Evolutionary conservation across 441 rosid species (phyloP), one percentile per base, ranked within the genome.

Genomic region (Capsella rubella): DNA sequence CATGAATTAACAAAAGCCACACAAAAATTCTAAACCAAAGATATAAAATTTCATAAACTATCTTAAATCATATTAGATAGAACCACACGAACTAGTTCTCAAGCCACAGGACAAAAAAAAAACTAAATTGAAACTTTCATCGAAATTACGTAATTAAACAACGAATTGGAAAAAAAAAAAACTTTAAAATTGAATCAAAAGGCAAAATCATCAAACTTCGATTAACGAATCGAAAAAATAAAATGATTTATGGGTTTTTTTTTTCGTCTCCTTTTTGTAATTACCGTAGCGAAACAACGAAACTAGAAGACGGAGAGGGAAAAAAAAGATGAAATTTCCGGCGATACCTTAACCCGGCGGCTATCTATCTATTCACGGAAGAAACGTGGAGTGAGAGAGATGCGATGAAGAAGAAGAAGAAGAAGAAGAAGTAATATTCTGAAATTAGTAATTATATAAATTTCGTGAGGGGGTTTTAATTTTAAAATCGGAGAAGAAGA

Each of bases 371-470:
- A 21, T 37, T 56, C 15, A 18, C 5, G 54, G 56, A 76, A 35
- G 47, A 47, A 28, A 76, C 67, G 72, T 70, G 67, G 15, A 70
- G 42, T 14, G 72, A 64, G 72, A 77, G 72, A 76, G 67, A 77
- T 49, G 40, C 63, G 57, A 64, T 28, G 62, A 8, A 35, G 72
- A 34, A 18, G 69, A 27, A 35, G 64, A 40, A 63, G 71, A 35
- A 50, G 63, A 16, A 50, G 71, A 4, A 28, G 59, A 21, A 56
- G n/a, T n/a, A n/a, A 25, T 63, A 57, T 67, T 67, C 7, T 21
- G 71, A 50, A 55, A 37, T 49, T 21, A 31, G 14, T 68, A 34
- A 6, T 42, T 56, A 66, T 60, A 10, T 60, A 10, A 15, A 11
- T 0, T 18, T 51, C 14, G 50, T 34, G 67, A 59, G 25, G 14